Conservation (phyloP, 2,329 filamentous ascomycete genomes). For the Byssoonygena ceratinophila region DNA sequence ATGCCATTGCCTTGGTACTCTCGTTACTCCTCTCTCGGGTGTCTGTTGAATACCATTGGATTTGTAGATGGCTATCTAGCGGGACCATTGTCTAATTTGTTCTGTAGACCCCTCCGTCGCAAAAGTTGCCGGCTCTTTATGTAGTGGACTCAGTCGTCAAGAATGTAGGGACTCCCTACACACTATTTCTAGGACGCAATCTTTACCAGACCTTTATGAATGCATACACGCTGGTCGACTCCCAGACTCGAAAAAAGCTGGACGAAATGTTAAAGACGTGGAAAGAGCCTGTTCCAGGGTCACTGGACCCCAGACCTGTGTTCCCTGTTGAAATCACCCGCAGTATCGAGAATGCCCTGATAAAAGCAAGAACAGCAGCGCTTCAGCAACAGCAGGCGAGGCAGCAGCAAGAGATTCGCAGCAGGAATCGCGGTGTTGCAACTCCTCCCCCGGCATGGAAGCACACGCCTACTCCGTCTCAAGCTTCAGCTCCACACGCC, state of each 20-base stretch:
- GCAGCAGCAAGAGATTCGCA: slow-evolving; percentile 46
- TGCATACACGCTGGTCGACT: slow-evolving; percentile 81
- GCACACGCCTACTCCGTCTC: slow-evolving; percentile 64
- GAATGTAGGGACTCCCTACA: slow-evolving; percentile 96
- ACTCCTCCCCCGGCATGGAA: slow-evolving; percentile 49
- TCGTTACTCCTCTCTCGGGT: not conserved
- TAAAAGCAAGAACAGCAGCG: slow-evolving; percentile 61
- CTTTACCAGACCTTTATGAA: slow-evolving; percentile 95
- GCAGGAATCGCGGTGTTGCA: slow-evolving; percentile 41
- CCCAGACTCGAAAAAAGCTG: slow-evolving; percentile 73
- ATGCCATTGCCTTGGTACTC: slow-evolving; percentile 6
- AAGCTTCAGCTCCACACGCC: slow-evolving; percentile 35
- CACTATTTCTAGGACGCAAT: slow-evolving; percentile 82
- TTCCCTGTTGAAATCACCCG: slow-evolving; percentile 78
- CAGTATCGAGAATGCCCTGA: slow-evolving; percentile 86
- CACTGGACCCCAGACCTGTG: slow-evolving; percentile 82
- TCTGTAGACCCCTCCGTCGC: slow-evolving; percentile 67
- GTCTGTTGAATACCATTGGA: not conserved
- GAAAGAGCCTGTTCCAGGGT: slow-evolving; percentile 93
- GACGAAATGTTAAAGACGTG: slow-evolving; percentile 96
- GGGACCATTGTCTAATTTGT: slow-evolving; percentile 24
- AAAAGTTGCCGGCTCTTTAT: slow-evolving; percentile 92
- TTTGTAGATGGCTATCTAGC: slow-evolving; percentile 12
- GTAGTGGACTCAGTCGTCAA: slow-evolving; percentile 97
- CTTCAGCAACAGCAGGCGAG: slow-evolving; percentile 41